These are phyloP conservation scores for sorghum (Sorghum bicolor) DNA, from an alignment of 176 grass and related monocot genomes.

Conservation along the genomic window DNA sequence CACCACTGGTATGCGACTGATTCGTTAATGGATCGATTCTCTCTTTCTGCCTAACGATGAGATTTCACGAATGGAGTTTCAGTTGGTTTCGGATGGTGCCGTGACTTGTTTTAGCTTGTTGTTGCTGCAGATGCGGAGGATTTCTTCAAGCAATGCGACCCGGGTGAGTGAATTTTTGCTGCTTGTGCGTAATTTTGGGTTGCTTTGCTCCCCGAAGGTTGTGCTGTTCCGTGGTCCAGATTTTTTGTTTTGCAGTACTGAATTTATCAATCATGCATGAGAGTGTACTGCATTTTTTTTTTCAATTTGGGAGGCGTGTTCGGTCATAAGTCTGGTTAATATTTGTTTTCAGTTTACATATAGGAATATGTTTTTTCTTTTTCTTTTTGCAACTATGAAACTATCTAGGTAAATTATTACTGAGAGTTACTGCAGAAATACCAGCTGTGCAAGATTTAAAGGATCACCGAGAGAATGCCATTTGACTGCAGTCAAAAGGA, in stretches of 20 bases:
- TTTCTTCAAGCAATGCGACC: slow-evolving; percentile 94
- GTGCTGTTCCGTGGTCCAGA: neutral
- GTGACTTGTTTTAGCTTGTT: slow-evolving; percentile 32
- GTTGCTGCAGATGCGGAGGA: slow-evolving; percentile 82
- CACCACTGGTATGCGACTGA: slow-evolving; percentile 51
- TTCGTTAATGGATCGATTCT: neutral
- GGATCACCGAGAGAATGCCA: neutral
- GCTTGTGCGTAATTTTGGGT: neutral
- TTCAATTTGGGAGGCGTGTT: neutral
- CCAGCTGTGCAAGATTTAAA: neutral
- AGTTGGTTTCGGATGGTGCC: neutral
- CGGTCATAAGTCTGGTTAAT: neutral
- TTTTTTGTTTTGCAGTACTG: neutral
- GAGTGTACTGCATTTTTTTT: neutral
- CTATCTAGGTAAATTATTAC: neutral
- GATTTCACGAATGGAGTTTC: neutral
- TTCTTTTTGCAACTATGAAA: neutral
- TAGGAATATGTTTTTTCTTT: neutral
- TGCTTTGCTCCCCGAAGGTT: neutral
- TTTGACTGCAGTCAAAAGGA: neutral
- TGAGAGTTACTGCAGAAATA: neutral
- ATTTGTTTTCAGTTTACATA: neutral
- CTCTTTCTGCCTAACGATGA: neutral
- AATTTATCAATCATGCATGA: neutral
- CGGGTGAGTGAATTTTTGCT: slow-evolving; percentile 64